Conservation (phyloP, 176 grass and related monocot species). For the Ensete glaucum region DNA sequence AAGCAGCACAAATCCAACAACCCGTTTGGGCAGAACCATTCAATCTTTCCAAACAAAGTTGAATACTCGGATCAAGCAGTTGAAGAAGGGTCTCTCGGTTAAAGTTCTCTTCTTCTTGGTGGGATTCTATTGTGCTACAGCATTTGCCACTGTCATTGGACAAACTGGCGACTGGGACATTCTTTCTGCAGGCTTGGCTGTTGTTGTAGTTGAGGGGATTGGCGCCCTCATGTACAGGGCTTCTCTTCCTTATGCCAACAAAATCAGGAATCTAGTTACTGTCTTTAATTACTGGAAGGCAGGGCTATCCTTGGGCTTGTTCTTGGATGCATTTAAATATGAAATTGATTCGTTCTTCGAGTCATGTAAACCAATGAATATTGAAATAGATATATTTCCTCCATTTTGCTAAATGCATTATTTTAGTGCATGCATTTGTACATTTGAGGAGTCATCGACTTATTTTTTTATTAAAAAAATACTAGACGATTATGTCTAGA, state of each 20-base stretch:
- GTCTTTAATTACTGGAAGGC: slow-evolving; percentile 98
- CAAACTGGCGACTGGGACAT: slow-evolving; percentile 99
- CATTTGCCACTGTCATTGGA: slow-evolving; percentile 83
- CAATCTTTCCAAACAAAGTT: slow-evolving; percentile 40
- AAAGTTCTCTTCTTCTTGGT: slow-evolving; percentile 84
- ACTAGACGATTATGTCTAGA: too few relatives aligned
- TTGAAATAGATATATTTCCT: slow-evolving; percentile 54
- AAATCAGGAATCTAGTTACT: slow-evolving; percentile 44
- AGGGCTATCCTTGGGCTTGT: slow-evolving; percentile 74
- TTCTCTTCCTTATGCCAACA: slow-evolving; percentile 45
- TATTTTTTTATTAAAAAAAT: neutral
- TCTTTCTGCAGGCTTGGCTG: slow-evolving; percentile 75
- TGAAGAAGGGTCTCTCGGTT: slow-evolving; percentile 41
- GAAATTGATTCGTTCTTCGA: slow-evolving; percentile 50
- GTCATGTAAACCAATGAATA: slow-evolving; percentile 57
- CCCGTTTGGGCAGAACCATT: slow-evolving; percentile 48
- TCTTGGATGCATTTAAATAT: slow-evolving; percentile 89
- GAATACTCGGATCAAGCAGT: slow-evolving; percentile 32
- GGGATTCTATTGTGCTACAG: slow-evolving; percentile 82
- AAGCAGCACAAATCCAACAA: slow-evolving; percentile 34
- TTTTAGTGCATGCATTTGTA: neutral
- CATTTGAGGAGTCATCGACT: neutral
- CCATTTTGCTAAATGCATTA: slow-evolving; percentile 33
- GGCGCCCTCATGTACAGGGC: slow-evolving; percentile 79
- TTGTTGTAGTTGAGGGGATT: slow-evolving; percentile 76